These are phyloP conservation scores for Solanum chacoense DNA, from an alignment of 305 asterid species.

Conservation along the genomic window DNA sequence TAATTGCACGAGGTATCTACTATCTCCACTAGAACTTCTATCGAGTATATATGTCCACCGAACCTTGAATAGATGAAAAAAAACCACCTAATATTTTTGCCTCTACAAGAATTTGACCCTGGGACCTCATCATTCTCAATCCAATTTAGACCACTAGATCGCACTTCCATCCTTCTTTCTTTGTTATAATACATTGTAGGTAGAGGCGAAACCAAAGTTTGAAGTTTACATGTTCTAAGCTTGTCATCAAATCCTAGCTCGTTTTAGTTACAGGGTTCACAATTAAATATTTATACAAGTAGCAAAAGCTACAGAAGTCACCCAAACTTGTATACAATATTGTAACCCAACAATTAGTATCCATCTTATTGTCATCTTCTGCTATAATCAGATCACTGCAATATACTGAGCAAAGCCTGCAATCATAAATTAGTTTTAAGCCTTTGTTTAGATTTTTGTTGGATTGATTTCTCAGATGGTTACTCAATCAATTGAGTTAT, in stretches of 20 bases:
- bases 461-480: neutral
- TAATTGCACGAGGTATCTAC: neutral
- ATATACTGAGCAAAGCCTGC: neutral
- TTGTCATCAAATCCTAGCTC: neutral
- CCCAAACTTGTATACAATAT: neutral
- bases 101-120: neutral
- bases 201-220: neutral
- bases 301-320: neutral
- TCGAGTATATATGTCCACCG: neutral
- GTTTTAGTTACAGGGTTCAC: neutral
- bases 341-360: neutral
- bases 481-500: neutral
- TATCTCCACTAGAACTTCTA: neutral
- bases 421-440: neutral
- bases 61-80: too few relatives aligned
- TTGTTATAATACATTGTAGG: neutral
- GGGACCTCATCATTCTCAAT: neutral
- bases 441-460: neutral
- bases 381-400: neutral
- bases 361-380: neutral
- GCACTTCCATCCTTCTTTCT: neutral
- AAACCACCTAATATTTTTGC: neutral
- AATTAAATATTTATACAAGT: neutral
- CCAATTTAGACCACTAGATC: neutral
- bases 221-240: neutral